phyloP scores from a whole-genome alignment of 768 basidiomycete species.

The Tricholoma furcatifolium region DNA sequence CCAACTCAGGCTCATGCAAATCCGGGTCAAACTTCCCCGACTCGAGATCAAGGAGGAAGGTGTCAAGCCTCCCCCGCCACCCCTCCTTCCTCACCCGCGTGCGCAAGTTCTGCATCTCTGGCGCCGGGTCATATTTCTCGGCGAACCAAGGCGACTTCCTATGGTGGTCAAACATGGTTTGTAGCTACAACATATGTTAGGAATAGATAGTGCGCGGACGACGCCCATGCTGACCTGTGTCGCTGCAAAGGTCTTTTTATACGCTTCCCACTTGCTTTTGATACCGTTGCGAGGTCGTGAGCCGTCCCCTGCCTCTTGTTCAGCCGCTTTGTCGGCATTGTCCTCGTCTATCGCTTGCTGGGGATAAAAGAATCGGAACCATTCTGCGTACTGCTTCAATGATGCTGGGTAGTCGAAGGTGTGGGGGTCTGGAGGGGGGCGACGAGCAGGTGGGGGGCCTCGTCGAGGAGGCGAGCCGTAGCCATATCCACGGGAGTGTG shows the following conservation, averaged over 20 bases:
- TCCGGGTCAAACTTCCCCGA: constrained; percentile 85
- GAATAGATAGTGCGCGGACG: constrained; percentile 17
- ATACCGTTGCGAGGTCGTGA: constrained; percentile 84
- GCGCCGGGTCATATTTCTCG: constrained; percentile 87
- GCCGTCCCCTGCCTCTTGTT: constrained; percentile 80
- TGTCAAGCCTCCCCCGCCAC: constrained; percentile 71
- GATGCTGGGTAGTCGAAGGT: constrained; percentile 80
- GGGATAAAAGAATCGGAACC: constrained; percentile 79
- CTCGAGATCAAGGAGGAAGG: constrained; percentile 79
- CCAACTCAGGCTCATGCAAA: constrained; percentile 58
- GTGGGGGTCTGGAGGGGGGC: constrained; percentile 76
- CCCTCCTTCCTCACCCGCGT: constrained; percentile 80
- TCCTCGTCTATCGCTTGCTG: constrained; percentile 82
- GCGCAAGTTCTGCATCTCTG: constrained; percentile 70
- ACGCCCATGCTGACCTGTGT: constrained; percentile 69
- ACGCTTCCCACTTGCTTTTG: constrained; percentile 85
- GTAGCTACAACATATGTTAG: constrained; percentile 64
- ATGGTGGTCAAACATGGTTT: constrained; percentile 95
- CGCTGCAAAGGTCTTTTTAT: constrained; percentile 87
- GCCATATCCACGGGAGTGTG: constrained; percentile 63
- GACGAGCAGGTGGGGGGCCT: constrained; percentile 52
- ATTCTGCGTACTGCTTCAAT: constrained; percentile 83
- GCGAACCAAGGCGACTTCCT: constrained; percentile 95
- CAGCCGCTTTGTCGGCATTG: constrained; percentile 78
- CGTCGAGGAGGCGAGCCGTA: constrained; percentile 62